Base-by-base conservation (phyloP, 139 green algal species). In the Chlorella sp. region DNA sequence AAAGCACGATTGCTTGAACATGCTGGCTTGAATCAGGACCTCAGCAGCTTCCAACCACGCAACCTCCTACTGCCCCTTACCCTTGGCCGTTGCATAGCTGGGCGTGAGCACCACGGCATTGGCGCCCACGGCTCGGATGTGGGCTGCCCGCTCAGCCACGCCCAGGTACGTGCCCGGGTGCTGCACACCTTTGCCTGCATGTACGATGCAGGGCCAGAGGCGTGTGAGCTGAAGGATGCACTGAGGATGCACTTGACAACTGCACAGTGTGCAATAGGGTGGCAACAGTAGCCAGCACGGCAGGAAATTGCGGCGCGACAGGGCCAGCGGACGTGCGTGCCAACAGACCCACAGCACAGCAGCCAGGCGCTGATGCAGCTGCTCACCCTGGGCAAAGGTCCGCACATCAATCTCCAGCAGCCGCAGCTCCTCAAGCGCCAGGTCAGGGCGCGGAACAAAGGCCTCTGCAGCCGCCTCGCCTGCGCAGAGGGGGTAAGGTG, bases 381-480 rank as follows among this genome's bases (percentile, higher is more conserved):
- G 60, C 78, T 16, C 44, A 70, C 70, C 78, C 38, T 56, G 69
- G 23, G 89, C 89, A 82, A 94, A 95, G 13, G 47, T 85, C 20
- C 34, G 78, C 28, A 96, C 86, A 72, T 96, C 93, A n/a, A 96
- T 20, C 87, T 94, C 91, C 78, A 94, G 57, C 71, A 95, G 70
- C 26, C 92, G 64, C 0, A 84, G 85, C 28, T 89, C 82, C 70
- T 94, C 90, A 55, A 93, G 84, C 0, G 88, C n/a, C 20, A 63
- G 41, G 28, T 57, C 34, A 17, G 84, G 70, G 34, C 70, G 20
- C 25, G 67, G 26, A 17, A 81, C 74, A 67, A 81, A 68, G 1
- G 20, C 12, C 21, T 55, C 75, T 26, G 39, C 25, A 7, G 39
- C 39, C 16, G 70, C 70, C 51, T 23, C 51, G 51, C 51, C 51